A percentile compares a stretch with the other conserved stretches of the same genome.
Conservation (phyloP, 2,329 filamentous ascomycete species). For the Aspergillus sp. region DNA sequence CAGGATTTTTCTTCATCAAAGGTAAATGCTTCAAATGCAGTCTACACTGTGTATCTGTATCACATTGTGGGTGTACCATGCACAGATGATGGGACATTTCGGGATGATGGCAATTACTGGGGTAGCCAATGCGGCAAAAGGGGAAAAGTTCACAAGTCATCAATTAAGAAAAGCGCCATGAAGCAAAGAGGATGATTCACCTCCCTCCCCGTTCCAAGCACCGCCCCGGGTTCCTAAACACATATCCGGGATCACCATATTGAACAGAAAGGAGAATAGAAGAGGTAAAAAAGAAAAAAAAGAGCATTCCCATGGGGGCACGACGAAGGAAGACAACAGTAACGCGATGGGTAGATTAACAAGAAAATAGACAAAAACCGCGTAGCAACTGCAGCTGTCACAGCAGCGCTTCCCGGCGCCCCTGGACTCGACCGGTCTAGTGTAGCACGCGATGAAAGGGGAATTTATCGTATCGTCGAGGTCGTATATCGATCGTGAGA, state of each 20-base stretch:
- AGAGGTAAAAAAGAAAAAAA: no score
- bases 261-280: background rate
- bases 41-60: background rate
- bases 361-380: background rate
- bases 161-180: slow-evolving; percentile 3
- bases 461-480: slow-evolving; percentile 2
- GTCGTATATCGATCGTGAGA: slow-evolving; percentile 4
- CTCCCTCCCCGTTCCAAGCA: background rate
- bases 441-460: slow-evolving; percentile 1
- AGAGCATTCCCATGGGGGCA: background rate
- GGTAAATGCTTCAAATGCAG: background rate
- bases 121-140: background rate
- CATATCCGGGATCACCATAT: background rate
- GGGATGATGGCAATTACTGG: background rate
- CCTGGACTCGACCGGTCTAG: slow-evolving; percentile 1
- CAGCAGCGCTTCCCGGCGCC: slow-evolving; percentile 2
- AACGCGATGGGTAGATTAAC: background rate
- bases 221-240: background rate
- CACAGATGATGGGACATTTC: background rate
- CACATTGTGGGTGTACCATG: background rate
- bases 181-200: background rate
- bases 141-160: background rate
- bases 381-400: slow-evolving; percentile 1
- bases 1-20: no score
- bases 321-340: background rate